These are phyloP conservation scores for Populus tremula DNA, from an alignment of 345 rosid genomes.

Conservation along the genomic window DNA sequence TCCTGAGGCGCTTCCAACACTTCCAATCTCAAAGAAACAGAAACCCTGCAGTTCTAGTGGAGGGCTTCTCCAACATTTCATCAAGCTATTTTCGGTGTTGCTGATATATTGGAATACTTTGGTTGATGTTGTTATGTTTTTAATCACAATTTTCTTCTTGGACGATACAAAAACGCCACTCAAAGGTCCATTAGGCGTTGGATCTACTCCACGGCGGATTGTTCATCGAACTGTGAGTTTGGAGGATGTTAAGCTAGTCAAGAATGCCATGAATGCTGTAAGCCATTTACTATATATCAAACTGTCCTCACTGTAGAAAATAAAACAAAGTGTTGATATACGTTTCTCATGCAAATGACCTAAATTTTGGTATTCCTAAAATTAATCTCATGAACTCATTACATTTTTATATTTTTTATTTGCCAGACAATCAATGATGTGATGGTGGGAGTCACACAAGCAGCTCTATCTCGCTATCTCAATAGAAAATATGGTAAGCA, in stretches of 20 bases:
- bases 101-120: constrained; percentile 23
- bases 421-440: constrained; percentile 44
- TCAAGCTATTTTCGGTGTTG: constrained; percentile 8
- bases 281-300: too few relatives aligned
- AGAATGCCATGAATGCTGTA: constrained; percentile 27
- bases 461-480: constrained; percentile 64
- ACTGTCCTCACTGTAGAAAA: too few relatives aligned
- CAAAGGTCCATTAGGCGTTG: constrained; percentile 33
- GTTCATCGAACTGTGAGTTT: constrained; percentile 29
- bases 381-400: too few relatives aligned
- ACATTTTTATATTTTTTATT: too few relatives aligned
- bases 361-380: too few relatives aligned
- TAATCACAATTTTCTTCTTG: constrained; percentile 44
- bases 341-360: too few relatives aligned
- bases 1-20: constrained; percentile 30
- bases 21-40: constrained; percentile 20
- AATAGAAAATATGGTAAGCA: constrained; percentile 53
- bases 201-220: constrained; percentile 22
- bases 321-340: too few relatives aligned
- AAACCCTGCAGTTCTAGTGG: background rate
- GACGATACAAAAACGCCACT: constrained; percentile 54
- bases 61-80: background rate
- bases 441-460: constrained; percentile 60
- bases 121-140: constrained; percentile 28
- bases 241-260: constrained; percentile 37